Base-by-base conservation (phyloP, 1,284 basidiomycete genomes). In the Schizophyllum amplum region DNA sequence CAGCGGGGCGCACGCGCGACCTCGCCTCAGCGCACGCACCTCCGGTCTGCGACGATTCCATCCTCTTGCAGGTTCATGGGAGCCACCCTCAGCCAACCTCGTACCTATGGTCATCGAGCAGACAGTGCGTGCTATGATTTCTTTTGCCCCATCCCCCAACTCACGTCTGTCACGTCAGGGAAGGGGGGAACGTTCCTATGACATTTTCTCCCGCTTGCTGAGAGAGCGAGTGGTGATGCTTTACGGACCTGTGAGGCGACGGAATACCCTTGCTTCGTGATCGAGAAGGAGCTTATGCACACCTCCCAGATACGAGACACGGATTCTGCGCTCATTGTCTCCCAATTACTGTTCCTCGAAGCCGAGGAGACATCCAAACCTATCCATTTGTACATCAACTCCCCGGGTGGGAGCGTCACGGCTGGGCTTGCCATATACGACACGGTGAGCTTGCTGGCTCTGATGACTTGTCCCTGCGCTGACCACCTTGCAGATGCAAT, bases 341-440 rank as follows among this genome's bases (percentile, higher is more conserved):
- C 94, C 0, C 94, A 96, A 67, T 75, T 97, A 1, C 83, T 97
- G 47, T 97, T 95, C 70, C 80, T 97, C 54, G 94, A 97, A 74
- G 94, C 94, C 0, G 94, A 96, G 71, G 92, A 95, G 63, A 84
- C 92, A 0, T 84, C 86, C 15, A 92, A 92, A 66, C 94, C 94
- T 1, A 95, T 97, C 58, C 91, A 94, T 66, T 74, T 97, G 21
- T 96, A 95, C 72, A 94, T 96, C 66, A 97, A 96, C 72, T 94
- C 92, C 5, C 94, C 94, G 0, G 94, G 94, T 4, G 94, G 94
- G 33, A 92, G 89, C 65, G 94, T 97, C 47, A 95, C 94, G 0
- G 92, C 93, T 47, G 94, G 94, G 17, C 74, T 97, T 54, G 94
- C 94, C 4, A 95, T 97, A 59, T 97, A 97, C 74, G 94, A 97